Evolutionary conservation across 148 eudicot species (phyloP), one percentile per base, ranked within the genome.

Genomic region (Fagopyrum tataricum): DNA sequence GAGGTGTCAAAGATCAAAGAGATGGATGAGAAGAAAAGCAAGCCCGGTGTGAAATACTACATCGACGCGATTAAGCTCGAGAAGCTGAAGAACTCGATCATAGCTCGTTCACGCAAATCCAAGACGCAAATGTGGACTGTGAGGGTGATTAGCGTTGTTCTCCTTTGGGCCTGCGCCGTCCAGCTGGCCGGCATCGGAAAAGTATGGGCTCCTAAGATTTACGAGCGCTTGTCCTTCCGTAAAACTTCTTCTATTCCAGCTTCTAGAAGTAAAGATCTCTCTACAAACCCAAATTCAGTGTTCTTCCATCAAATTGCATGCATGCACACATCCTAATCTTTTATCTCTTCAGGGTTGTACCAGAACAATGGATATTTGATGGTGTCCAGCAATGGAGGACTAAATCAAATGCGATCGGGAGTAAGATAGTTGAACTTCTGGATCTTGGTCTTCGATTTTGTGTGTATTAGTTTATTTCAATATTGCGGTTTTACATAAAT

Each of bases 341-440:
- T 52, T 2, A 15, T 55, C 9, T 1, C 7, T 55, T 20, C 49
- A 55, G 61, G 61, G 31, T 24, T 55, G 1, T 55, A 55, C 61
- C 24, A 55, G 20, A 55, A 55, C 61, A 55, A 55, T 20, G 88
- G 95, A 49, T 93, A 86, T 83, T 87, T 93, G 75, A 87, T 93
- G 82, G 98, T 93, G 72, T 85, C 91, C 75, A 79, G 94, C 77
- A 93, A 93, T 86, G 98, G 98, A 21, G 98, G 98, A 68, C 92
- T 93, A 49, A 93, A 93, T 84, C 98, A 93, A 84, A 93, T 93
- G 98, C 88, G 98, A 77, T 92, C 96, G 56, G 98, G 98, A 92
- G 98, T 93, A 8, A 20, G 61, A 24, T 7, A n/a, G 10, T 20
- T 55, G 7, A n/a, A 17, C 61, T 4, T 55, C 61, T 55, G n/a